These are phyloP conservation scores for Acorus calamus DNA, from an alignment of 106 monocot species.

Conservation along the genomic window DNA sequence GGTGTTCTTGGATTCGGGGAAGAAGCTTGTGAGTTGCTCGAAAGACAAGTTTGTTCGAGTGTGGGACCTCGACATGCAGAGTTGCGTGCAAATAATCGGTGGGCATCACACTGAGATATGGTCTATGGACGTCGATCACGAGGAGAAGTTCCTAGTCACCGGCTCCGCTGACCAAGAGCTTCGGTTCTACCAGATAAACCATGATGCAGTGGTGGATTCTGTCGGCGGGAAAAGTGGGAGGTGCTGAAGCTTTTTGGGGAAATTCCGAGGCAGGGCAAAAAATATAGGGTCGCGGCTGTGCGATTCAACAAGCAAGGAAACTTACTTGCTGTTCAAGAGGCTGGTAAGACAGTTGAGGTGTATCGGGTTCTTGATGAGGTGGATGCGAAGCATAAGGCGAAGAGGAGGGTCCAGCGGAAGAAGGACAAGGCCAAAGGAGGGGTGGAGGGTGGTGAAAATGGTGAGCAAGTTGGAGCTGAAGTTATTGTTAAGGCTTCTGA, in stretches of 20 bases:
- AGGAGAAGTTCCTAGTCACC: conserved; percentile 65
- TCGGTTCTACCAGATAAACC: conserved; percentile 51
- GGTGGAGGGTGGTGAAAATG: conserved; percentile 24
- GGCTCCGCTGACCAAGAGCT: conserved; percentile 79
- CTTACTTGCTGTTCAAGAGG: conserved; percentile 80
- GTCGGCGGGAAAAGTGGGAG: conserved; percentile 70
- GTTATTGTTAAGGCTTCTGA: conserved; percentile 47
- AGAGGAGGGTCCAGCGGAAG: conserved; percentile 64
- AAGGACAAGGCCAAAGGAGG: conserved; percentile 67
- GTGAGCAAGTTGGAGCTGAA: conserved; percentile 9
- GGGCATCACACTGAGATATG: conserved; percentile 88
- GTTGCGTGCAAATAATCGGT: conserved; percentile 76
- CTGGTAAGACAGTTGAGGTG: conserved; percentile 78
- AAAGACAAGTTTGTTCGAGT: conserved; percentile 91
- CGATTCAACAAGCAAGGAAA: conserved; percentile 60
- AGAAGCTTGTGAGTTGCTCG: conserved; percentile 87
- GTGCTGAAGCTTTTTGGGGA: conserved; percentile 83
- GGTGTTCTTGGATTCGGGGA: conserved; percentile 60
- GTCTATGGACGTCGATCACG: conserved; percentile 74
- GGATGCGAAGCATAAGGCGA: conserved; percentile 66
- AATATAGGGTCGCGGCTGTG: conserved; percentile 43
- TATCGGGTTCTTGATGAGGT: conserved; percentile 59
- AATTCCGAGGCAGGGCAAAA: conserved; percentile 52
- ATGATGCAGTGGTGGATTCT: conserved; percentile 3
- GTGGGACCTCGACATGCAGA: conserved; percentile 88